These are phyloP conservation scores for Fraxinus americana DNA, from an alignment of 257 asterid species.

Conservation along the genomic window DNA sequence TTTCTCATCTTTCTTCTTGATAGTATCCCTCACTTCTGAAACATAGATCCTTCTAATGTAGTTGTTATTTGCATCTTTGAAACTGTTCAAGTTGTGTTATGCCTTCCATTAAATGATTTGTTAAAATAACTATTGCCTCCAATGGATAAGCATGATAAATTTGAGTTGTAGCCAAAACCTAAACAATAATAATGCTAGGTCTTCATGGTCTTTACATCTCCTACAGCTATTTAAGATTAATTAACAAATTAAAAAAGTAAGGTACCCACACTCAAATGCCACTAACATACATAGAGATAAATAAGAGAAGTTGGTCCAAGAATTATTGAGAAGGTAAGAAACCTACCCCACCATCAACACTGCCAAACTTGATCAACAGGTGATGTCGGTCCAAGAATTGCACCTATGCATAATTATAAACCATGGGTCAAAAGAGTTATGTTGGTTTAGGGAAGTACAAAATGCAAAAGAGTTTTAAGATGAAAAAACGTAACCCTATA, in stretches of 20 bases:
- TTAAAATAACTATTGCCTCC: too few relatives aligned
- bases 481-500: conserved; percentile 6
- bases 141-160: neutral
- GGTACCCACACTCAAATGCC: neutral
- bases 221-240: neutral
- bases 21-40: too few relatives aligned
- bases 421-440: conserved; percentile 25
- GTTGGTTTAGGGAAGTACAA: conserved; percentile 8
- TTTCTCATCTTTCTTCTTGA: too few relatives aligned
- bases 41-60: neutral
- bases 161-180: neutral
- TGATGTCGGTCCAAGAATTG: conserved; percentile 94
- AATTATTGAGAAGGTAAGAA: conserved; percentile 26
- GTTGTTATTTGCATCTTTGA: too few relatives aligned
- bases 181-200: neutral
- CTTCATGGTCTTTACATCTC: neutral
- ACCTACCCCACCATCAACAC: conserved; percentile 98
- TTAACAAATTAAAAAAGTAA: conserved; percentile 3
- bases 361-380: conserved; percentile 88
- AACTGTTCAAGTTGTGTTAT: too few relatives aligned
- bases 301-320: neutral
- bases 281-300: conserved; percentile 2
- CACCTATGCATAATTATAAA: conserved; percentile 57
- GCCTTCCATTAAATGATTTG: too few relatives aligned
- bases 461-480: conserved; percentile 1